phyloP scores from a whole-genome alignment of 176 grass and related monocot genomes.

The Lolium multiflorum region DNA sequence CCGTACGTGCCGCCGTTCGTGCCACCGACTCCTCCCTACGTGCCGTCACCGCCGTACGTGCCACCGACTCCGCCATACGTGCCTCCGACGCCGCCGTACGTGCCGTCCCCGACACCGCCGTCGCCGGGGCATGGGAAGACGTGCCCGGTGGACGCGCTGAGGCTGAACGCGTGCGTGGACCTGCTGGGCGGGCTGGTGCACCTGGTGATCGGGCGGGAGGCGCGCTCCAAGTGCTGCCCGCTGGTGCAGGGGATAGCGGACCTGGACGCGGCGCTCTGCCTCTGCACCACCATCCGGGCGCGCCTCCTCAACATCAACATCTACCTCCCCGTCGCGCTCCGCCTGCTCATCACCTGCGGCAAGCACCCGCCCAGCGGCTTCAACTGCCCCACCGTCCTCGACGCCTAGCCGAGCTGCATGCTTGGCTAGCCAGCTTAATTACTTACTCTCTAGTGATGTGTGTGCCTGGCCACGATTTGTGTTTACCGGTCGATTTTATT shows the following conservation, averaged over 20 bases:
- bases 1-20: neutral
- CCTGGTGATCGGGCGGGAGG: constrained; percentile 69
- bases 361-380: constrained; percentile 71
- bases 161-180: constrained; percentile 84
- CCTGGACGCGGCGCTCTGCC: constrained; percentile 88
- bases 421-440: neutral
- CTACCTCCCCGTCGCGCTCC: constrained; percentile 73
- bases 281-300: constrained; percentile 73
- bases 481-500: neutral
- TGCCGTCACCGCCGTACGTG: constrained; percentile 12
- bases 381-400: constrained; percentile 55
- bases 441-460: neutral
- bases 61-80: constrained; percentile 12
- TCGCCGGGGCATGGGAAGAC: constrained; percentile 24
- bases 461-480: neutral
- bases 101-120: constrained; percentile 1
- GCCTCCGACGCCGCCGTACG: neutral
- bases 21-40: neutral
- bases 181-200: constrained; percentile 73
- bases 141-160: constrained; percentile 76
- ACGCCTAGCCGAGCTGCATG: constrained; percentile 12
- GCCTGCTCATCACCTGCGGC: constrained; percentile 73
- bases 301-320: constrained; percentile 70
- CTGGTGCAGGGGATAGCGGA: constrained; percentile 71
- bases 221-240: constrained; percentile 63